Conservation (phyloP, 192 early-diverging fungal species). For the Helicostylum pulchrum region DNA sequence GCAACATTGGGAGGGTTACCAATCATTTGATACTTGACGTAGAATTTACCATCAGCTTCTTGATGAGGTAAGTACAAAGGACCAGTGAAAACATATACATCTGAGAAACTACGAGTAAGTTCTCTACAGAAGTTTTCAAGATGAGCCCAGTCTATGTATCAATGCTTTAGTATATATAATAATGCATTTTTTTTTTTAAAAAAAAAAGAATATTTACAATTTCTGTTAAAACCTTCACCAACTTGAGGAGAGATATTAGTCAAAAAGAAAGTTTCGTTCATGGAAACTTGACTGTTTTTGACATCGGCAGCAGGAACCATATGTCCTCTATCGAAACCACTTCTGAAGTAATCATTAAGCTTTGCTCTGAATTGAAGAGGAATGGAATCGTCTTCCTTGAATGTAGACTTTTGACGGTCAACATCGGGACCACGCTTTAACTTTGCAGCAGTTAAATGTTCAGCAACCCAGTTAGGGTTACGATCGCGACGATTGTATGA, state of each 20-base stretch:
- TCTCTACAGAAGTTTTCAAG: constrained; percentile 79
- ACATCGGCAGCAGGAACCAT: constrained; percentile 91
- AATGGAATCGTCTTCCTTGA: constrained; percentile 76
- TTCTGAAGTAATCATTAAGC: constrained; percentile 74
- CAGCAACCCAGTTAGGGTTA: constrained; percentile 76
- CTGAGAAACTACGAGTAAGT: constrained; percentile 67
- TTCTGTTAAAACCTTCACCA: constrained; percentile 85
- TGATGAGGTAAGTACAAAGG: constrained; percentile 81
- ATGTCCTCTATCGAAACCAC: constrained; percentile 90
- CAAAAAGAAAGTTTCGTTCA: constrained; percentile 86
- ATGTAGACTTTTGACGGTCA: constrained; percentile 65
- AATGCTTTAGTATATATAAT: not conserved
- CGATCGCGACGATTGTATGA: constrained; percentile 75
- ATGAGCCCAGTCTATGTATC: constrained; percentile 71
- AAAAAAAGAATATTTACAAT: constrained; percentile 48
- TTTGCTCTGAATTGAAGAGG: constrained; percentile 72
- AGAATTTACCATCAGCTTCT: constrained; percentile 67
- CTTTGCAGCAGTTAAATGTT: constrained; percentile 61
- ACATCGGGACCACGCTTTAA: constrained; percentile 56
- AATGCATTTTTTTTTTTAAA: not conserved
- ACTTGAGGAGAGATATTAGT: constrained; percentile 82
- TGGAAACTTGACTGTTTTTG: constrained; percentile 61
- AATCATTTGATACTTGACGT: constrained; percentile 86
- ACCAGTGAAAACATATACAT: constrained; percentile 87
- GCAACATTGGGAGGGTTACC: constrained; percentile 81